Evolutionary conservation across 257 asterid species (phyloP).

Genomic region (Jaltomata sinuosa): DNA sequence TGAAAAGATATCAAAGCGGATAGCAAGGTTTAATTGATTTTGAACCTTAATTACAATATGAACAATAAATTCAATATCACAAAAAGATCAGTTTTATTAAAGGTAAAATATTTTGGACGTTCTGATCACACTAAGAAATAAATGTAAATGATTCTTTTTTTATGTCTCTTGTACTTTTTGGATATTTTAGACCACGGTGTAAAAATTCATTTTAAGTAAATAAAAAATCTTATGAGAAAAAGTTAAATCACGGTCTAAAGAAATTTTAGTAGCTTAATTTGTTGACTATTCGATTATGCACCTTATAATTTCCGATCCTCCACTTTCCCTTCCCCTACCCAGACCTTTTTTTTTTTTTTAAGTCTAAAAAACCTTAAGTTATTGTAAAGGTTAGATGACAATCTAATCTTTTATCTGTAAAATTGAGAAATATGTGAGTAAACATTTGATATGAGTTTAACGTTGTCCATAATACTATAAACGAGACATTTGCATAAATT

Average conservation of each 20-base stretch:
- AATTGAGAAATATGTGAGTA: not conserved
- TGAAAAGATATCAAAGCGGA: not conserved
- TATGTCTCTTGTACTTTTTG: no score
- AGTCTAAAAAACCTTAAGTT: no score
- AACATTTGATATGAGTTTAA: not conserved
- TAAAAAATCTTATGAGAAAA: not conserved
- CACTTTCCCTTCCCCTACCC: no score
- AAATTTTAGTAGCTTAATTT: fast-evolving
- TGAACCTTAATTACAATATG: not conserved
- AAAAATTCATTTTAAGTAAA: not conserved
- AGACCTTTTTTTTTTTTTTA: no score
- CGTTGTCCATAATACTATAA: no score
- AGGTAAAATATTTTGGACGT: not conserved
- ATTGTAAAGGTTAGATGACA: not conserved
- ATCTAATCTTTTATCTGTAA: not conserved
- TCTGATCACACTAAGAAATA: not conserved
- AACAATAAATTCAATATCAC: not conserved
- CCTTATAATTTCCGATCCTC: no score
- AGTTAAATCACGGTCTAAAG: not conserved
- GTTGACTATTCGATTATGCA: no score
- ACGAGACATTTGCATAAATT: not conserved
- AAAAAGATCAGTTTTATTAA: not conserved
- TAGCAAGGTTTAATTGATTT: not conserved
- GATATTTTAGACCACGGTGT: not conserved
- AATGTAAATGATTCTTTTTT: not conserved